Base-by-base conservation (phyloP, 2,329 filamentous ascomycete genomes). In the Fusarium phyllophilum region DNA sequence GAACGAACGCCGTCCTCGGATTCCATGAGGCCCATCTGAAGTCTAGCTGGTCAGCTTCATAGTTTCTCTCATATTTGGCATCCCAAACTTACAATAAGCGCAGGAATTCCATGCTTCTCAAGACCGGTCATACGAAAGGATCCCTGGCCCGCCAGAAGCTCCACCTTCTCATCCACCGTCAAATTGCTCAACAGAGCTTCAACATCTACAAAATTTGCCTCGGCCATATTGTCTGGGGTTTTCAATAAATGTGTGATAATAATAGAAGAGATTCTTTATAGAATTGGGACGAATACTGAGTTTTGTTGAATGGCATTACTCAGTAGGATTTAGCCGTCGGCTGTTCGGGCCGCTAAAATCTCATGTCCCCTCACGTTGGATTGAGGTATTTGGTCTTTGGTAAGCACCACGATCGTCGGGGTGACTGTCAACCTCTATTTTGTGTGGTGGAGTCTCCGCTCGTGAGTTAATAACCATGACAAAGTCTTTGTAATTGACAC, bases 21-120 rank as follows among this genome's bases (percentile, higher is more conserved):
- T 77, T 20, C 75, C 75, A 51, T 77, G 75, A 14, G 75, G 75
- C 0, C 75, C 75, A 51, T 77, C 75, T n/a, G 73, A 75, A 49
- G 69, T 77, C 73, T 69, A 1, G 5, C 8, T 15, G n/a, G 48
- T 74, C 42, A 75, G 64, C 8, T 33, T 17, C 15, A 1, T 6
- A 3, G 0, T 11, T 20, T 12, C 3, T 33, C 15, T 8, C 3
- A 8, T 15, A 0, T 4, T 36, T 17, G 0, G 5, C 29, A 14
- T n/a, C 3, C 20, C 31, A 26, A 29, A 46, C 71, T 42, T 41
- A 76, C 74, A 44, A 76, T 73, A 4, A 76, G 68, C 18, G 31
- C 57, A 3, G 74, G 74, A 51, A 76, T 75, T 3, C 69, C 62
- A n/a, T 66, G 54, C 2, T 33, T 52, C 1, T 63, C 51, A 12